Evolutionary conservation across 2,329 filamentous ascomycete genomes (phyloP), one percentile per base, ranked within the genome.

Genomic region (Aspergillus piperis): DNA sequence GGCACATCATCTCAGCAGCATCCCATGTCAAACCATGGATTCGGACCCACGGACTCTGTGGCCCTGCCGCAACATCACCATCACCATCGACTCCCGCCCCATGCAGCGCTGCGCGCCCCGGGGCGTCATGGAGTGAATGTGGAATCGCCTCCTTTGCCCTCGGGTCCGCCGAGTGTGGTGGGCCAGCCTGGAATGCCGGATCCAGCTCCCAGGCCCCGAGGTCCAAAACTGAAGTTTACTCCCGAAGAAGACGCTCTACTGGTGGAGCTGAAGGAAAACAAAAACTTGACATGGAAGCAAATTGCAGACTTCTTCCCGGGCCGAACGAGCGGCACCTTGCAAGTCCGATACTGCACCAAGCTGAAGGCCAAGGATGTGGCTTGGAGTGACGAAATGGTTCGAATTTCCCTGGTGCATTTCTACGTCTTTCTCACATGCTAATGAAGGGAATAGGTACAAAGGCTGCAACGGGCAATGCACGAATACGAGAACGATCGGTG

Each of bases 291-390:
- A 4, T 97, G 93, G 93, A 96, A 96, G 78, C 93, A 97, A 81
- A 97, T 97, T 71, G 91, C 92, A 59, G 93, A 96, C 72, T 96
- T 96, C 78, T 97, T 97, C 69, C 93, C 93, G 0, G 93, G 92
- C 1, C 84, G 93, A 60, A 95, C 91, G 60, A 96, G 91, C 49
- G 93, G 93, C 17, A 96, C 93, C 30, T 79, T 97, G 62, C 93
- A 97, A 76, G 93, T 97, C 57, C 88, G 93, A 38, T 97, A 97
- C 75, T 97, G 93, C 74, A 96, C 92, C 47, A 96, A 96, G 78
- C 81, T 96, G 55, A 96, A 96, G 79, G 92, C 92, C 13, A 96
- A 96, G 81, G 93, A 90, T 41, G 96, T 91, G 11, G 87, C 92
- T 70, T 97, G 93, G 93, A 96, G 90, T 54, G 91, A 96, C 66